These are phyloP conservation scores for Stereocaulon alpinum DNA, from an alignment of 495 filamentous ascomycete species.

Conservation along the genomic window DNA sequence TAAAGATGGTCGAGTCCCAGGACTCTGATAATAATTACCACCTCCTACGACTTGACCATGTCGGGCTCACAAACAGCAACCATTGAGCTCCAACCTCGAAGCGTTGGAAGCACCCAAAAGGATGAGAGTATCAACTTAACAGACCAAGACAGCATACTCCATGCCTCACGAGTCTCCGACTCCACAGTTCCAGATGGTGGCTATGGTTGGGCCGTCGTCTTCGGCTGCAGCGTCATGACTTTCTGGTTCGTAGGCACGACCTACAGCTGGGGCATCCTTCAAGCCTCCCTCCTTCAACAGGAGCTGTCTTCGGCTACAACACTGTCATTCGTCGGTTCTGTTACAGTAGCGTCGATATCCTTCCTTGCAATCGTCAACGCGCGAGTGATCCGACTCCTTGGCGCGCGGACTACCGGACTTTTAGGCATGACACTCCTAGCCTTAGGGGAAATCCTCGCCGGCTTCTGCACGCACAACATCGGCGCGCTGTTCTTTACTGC, in stretches of 20 bases:
- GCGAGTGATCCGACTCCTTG: slow-evolving; percentile 39
- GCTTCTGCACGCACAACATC: slow-evolving; percentile 39
- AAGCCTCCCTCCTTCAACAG: slow-evolving; percentile 40
- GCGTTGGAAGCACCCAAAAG: too few species aligned
- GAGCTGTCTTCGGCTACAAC: slow-evolving; percentile 31
- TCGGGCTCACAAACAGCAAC: too few species aligned
- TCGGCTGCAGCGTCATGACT: slow-evolving; percentile 38
- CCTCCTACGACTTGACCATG: too few species aligned
- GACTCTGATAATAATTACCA: too few species aligned
- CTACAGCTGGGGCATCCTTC: slow-evolving; percentile 49
- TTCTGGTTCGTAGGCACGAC: slow-evolving; percentile 46
- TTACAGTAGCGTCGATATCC: slow-evolving; percentile 38
- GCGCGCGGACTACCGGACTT: slow-evolving; percentile 35
- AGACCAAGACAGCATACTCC: too few species aligned
- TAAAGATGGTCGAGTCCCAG: too few species aligned
- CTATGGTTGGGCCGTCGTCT: slow-evolving; percentile 49
- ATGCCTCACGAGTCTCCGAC: too few species aligned
- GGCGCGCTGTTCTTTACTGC: slow-evolving; percentile 45
- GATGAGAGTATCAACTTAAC: too few species aligned
- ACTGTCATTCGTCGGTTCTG: slow-evolving; percentile 47
- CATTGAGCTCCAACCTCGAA: too few species aligned
- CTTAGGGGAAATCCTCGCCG: slow-evolving; percentile 37
- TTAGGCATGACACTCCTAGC: slow-evolving; percentile 39
- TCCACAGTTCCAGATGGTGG: slow-evolving; percentile 40
- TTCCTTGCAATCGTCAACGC: slow-evolving; percentile 40